These are phyloP conservation scores for Microthlaspi erraticum DNA, from an alignment of 345 rosid species.

Conservation along the genomic window DNA sequence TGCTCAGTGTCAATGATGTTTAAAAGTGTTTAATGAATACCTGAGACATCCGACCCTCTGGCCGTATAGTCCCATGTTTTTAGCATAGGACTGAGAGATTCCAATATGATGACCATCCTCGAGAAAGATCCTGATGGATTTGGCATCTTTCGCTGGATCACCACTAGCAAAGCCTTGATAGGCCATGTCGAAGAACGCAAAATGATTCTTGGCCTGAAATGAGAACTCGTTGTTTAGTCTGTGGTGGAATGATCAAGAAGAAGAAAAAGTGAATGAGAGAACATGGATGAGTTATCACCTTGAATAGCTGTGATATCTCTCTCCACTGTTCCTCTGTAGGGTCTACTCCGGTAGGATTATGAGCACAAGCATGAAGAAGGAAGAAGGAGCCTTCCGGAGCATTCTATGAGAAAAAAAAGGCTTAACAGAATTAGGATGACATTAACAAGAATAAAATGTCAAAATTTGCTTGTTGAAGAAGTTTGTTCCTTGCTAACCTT, in stretches of 20 bases:
- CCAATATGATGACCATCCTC: conserved; percentile 91
- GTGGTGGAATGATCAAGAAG: not conserved
- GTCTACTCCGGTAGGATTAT: conserved; percentile 97
- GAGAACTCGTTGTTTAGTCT: conserved; percentile 21
- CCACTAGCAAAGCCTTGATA: conserved; percentile 99
- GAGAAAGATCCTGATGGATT: conserved; percentile 90
- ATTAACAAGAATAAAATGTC: conserved; percentile 10
- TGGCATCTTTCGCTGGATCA: conserved; percentile 94
- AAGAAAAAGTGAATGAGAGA: not conserved
- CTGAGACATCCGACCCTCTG: conserved; percentile 98
- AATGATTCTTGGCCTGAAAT: conserved; percentile 77
- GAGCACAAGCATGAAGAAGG: conserved; percentile 90
- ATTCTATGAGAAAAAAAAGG: conserved; percentile 58
- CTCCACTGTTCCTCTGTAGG: conserved; percentile 95
- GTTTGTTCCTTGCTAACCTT: conserved; percentile 56
- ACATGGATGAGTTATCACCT: conserved; percentile 49
- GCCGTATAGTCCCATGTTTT: conserved; percentile 99
- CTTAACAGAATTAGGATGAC: not conserved
- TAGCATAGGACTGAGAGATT: conserved; percentile 93
- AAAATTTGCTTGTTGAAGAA: conserved; percentile 10
- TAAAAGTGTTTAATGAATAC: conserved; percentile 46
- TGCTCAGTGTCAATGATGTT: not conserved
- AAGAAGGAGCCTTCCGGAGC: conserved; percentile 95
- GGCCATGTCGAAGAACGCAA: conserved; percentile 97
- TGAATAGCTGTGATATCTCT: conserved; percentile 85